A percentile compares a stretch with the other conserved stretches of the same genome.
These are phyloP conservation scores for Podospora sp. DNA, from an alignment of 495 filamentous ascomycete genomes.

Conservation along the genomic window DNA sequence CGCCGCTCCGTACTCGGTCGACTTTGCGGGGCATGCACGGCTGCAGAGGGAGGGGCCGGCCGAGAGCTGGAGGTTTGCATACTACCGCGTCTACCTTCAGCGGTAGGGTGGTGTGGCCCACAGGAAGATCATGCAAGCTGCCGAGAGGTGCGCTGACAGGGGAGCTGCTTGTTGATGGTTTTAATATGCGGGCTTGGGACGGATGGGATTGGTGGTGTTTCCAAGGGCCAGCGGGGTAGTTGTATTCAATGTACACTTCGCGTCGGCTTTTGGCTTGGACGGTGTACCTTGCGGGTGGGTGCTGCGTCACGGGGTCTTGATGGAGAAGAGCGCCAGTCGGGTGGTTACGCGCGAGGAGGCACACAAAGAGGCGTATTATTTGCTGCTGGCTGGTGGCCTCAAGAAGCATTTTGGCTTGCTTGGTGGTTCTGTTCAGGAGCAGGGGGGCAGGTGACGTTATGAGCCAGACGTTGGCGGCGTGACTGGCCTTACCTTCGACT, in stretches of 20 bases:
- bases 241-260: not conserved
- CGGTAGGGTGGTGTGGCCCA: slow-evolving; percentile 5
- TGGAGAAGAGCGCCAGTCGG: not conserved
- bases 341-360: not conserved
- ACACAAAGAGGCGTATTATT: not conserved
- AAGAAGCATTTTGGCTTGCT: not conserved
- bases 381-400: not conserved
- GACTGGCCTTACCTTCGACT: slow-evolving; percentile 14
- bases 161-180: not conserved
- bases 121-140: slow-evolving; percentile 1
- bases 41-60: slow-evolving; percentile 24
- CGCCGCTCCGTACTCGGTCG: slow-evolving; percentile 1
- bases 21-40: slow-evolving; percentile 31
- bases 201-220: not conserved
- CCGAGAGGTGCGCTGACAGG: not conserved
- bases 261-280: not conserved
- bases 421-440: not conserved
- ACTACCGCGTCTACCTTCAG: slow-evolving; percentile 26
- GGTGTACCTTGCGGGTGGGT: not conserved
- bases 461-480: slow-evolving; percentile 13
- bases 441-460: slow-evolving; percentile 9
- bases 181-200: not conserved
- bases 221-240: not conserved
- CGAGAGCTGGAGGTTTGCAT: slow-evolving; percentile 18
- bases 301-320: not conserved